Evolutionary conservation across 331 rosid genomes (phyloP).

Genomic region (Prunus yedoensis): DNA sequence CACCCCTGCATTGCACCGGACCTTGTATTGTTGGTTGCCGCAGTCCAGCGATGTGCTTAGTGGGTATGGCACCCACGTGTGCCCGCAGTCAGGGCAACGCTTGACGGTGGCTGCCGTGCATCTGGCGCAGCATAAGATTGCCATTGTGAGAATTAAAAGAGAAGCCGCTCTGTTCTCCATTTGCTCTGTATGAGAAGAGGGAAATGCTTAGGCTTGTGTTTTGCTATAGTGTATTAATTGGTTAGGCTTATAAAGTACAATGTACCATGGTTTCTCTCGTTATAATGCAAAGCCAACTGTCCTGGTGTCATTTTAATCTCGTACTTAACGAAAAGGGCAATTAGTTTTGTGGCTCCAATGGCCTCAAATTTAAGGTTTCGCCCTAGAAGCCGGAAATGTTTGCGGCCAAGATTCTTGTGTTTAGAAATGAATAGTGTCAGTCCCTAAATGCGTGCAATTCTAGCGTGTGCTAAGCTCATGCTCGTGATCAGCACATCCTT

Average conservation of each 20-base stretch:
- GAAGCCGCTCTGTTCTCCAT: not conserved
- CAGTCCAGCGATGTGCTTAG: slow-evolving; percentile 47
- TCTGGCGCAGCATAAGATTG: slow-evolving; percentile 16
- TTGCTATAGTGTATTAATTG: not conserved
- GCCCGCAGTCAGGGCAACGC: slow-evolving; percentile 37
- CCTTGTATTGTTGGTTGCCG: slow-evolving; percentile 35
- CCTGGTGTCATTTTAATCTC: slow-evolving; percentile 1
- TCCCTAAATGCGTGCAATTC: not conserved
- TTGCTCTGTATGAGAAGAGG: not conserved
- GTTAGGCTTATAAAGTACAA: not conserved
- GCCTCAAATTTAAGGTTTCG: slow-evolving; percentile 6
- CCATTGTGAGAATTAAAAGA: not conserved
- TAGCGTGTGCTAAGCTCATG: not conserved
- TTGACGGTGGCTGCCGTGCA: not conserved
- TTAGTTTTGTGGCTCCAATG: slow-evolving; percentile 4
- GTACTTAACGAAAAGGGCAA: not conserved
- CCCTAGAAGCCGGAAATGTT: slow-evolving; percentile 3
- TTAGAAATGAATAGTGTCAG: not conserved
- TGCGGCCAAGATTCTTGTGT: slow-evolving; percentile 11
- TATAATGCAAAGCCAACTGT: not conserved
- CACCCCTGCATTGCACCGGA: slow-evolving; percentile 36
- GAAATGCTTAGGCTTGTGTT: not conserved
- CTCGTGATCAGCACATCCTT: not conserved
- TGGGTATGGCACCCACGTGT: slow-evolving; percentile 40
- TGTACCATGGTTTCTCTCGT: not conserved